Base-by-base conservation (phyloP, 371 early-diverging fungal species). In the Lichtheimia ornata region DNA sequence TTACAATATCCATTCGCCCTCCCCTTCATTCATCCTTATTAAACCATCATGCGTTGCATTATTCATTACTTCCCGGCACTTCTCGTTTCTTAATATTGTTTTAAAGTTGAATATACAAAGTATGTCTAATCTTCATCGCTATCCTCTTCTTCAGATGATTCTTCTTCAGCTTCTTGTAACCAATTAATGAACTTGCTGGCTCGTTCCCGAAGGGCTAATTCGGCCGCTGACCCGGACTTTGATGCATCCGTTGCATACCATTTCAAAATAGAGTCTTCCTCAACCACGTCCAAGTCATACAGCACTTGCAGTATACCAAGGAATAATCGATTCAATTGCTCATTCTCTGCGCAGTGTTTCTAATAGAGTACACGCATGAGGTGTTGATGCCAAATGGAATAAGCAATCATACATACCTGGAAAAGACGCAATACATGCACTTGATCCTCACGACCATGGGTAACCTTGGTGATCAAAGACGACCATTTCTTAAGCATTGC, bases 241-340 rank as follows among this genome's bases (percentile, higher is more conserved):
- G 77, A 68, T 27, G 60, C 58, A 24, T 81, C 79, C 15, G 73
- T 64, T 27, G 67, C 56, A 62, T 88, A 88, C 97, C 97, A 97
- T 18, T 65, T 66, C 45, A 93, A 53, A 28, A 97, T 84, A 3
- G 88, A 86, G 18, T 95, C 93, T 69, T 94, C 97, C 62, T 92
- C 92, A 24, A 92, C 58, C 40, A 97, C 76, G 64, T 97, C 96
- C 17, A 78, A 65, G 58, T 95, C 88, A 71, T 97, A 97, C 47
- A 92, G 73, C 17, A 79, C 57, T 55, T 84, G 83, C 60, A 96
- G 64, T 2, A 90, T 66, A 18, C 79, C 76, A n/a, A 84, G 67
- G 62, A 93, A 84, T 25, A 89, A 35, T 58, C 85, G 86, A n/a
- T 67, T 60, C 5, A 87, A 70, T 28, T 69, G 62, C 12, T 76